Evolutionary conservation across 140 eudicot genomes (phyloP).

Genomic region (Bidens hawaiensis): DNA sequence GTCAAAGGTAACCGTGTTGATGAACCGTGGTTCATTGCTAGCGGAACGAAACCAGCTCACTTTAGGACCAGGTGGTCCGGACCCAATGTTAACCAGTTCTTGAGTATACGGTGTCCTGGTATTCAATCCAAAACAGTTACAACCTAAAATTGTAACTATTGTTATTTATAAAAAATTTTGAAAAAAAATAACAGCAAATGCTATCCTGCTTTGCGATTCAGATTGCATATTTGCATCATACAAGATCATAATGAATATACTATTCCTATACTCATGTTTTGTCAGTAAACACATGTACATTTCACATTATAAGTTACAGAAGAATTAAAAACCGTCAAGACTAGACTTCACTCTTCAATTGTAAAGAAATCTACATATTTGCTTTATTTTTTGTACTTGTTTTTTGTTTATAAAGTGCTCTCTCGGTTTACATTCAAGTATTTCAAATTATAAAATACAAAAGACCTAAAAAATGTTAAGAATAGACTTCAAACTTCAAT

Average conservation of each 20-base stretch:
- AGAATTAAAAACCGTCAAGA: neutral
- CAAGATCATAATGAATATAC: too few relatives aligned
- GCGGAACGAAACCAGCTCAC: constrained; percentile 79
- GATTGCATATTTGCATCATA: too few relatives aligned
- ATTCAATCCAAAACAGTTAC: constrained; percentile 18
- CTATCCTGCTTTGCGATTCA: too few relatives aligned
- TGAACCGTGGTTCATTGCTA: constrained; percentile 74
- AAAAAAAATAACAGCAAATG: too few relatives aligned
- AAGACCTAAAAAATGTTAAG: too few relatives aligned
- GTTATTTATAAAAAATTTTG: too few relatives aligned
- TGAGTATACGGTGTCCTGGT: constrained; percentile 72
- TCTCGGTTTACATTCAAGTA: too few relatives aligned
- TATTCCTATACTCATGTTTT: neutral
- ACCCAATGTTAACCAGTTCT: constrained; percentile 73
- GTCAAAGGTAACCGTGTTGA: constrained; percentile 77
- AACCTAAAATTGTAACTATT: too few relatives aligned
- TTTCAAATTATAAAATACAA: too few relatives aligned
- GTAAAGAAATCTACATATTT: neutral
- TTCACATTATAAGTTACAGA: neutral
- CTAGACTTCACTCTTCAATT: neutral
- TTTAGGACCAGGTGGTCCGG: constrained; percentile 87
- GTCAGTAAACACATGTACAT: neutral
- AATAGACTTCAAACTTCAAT: too few relatives aligned
- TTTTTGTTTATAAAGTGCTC: too few relatives aligned
- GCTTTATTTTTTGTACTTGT: too few relatives aligned